These are phyloP conservation scores for Boletus sp. DNA, from an alignment of 768 basidiomycete genomes.

Conservation along the genomic window DNA sequence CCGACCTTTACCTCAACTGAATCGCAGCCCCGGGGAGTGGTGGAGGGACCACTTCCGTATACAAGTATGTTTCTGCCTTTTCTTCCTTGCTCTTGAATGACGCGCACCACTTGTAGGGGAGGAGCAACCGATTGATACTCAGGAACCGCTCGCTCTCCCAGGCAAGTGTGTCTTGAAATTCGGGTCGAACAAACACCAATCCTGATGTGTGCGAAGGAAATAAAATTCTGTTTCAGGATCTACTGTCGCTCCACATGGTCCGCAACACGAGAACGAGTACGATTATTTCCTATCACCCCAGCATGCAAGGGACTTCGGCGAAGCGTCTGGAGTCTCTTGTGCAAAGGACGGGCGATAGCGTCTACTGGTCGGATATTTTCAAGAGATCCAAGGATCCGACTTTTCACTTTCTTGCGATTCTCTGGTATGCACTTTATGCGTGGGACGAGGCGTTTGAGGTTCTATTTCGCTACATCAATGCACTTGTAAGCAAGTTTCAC, in stretches of 20 bases:
- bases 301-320: slow-evolving; percentile 23
- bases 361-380: slow-evolving; percentile 36
- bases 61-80: slow-evolving; percentile 2
- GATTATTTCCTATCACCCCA: slow-evolving; percentile 34
- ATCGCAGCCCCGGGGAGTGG: background rate
- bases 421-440: slow-evolving; percentile 60
- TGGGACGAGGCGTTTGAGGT: slow-evolving; percentile 59
- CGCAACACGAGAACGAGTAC: slow-evolving; percentile 32
- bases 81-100: background rate
- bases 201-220: slow-evolving; percentile 4
- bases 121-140: slow-evolving; percentile 28
- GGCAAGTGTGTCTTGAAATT: slow-evolving; percentile 2
- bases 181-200: background rate
- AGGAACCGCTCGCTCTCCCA: slow-evolving; percentile 28
- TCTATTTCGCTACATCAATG: slow-evolving; percentile 48
- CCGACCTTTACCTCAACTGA: slow-evolving; percentile 11
- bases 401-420: slow-evolving; percentile 35
- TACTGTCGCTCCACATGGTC: slow-evolving; percentile 38
- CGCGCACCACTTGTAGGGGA: slow-evolving; percentile 7
- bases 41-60: slow-evolving; percentile 7
- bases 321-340: slow-evolving; percentile 26
- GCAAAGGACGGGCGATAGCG: slow-evolving; percentile 27
- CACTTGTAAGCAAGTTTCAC: slow-evolving; percentile 35
- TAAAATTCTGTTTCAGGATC: slow-evolving; percentile 29
- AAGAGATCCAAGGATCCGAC: slow-evolving; percentile 29